Base-by-base conservation (phyloP, 257 asterid species). In the Solanum neorickii region DNA sequence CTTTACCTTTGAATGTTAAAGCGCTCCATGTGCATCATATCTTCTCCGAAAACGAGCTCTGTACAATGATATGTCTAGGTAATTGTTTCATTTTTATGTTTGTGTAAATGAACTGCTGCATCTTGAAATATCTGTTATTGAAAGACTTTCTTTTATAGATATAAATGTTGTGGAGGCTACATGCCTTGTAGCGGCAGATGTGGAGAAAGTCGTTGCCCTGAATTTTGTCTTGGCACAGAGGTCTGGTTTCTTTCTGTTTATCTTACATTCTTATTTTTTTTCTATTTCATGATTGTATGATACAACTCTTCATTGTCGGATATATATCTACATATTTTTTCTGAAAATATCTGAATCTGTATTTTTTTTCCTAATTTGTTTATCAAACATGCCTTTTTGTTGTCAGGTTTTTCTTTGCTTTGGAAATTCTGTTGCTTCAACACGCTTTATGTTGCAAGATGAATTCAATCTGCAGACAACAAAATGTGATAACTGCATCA, bases 401-500 rank as follows among this genome's bases (percentile, higher is more conserved):
- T 18, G 87, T 46, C 88, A 92, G 93, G 92, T 90, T 41, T 89
- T 83, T 47, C 83, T 86, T 21, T 92, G 93, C 89, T 92, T 92
- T 87, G 86, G 74, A 21, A 92, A 86, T 82, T 92, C 92, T 68
- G 93, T 92, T 60, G 92, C 94, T 41, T 88, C 92, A 3, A 92
- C 93, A 5, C 91, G 93, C 72, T 91, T 91, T 86, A 84, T 91
- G 90, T 62, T 92, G 80, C 92, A 92, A 85, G 94, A 92, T 84
- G 94, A 92, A 87, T 90, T 91, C 91, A 90, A 89, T 76, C 90
- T 88, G 89, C 92, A 90, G 70, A 92, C 92, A 49, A 87, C 92
- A 49, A 59, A 87, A 85, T 91, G 92, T 47, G 92, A 92, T 86
- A 92, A 92, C 16, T 89, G 93, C 93, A 89, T 89, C 15, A 92